These are phyloP conservation scores for Trichoderma atrobrunneum DNA, from an alignment of 2,329 filamentous ascomycete species.

Conservation along the genomic window DNA sequence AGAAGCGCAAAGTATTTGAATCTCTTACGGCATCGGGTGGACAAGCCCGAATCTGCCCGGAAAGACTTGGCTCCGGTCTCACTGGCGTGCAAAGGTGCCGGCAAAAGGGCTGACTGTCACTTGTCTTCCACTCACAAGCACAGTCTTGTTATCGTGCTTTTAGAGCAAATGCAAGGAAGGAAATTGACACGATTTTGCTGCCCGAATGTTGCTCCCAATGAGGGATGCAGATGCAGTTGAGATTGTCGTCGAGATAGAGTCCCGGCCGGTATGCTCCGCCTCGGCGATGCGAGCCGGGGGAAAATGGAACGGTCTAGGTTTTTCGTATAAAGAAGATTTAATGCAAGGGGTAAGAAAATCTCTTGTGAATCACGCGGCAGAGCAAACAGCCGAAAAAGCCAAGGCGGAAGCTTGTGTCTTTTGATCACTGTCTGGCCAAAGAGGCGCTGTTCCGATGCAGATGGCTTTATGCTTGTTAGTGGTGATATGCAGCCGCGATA, in stretches of 20 bases:
- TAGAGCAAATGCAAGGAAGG: not conserved
- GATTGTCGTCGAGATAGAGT: not conserved
- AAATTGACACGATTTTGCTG: not conserved
- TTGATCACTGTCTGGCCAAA: not conserved
- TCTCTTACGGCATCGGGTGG: constrained; percentile 7
- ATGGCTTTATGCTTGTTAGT: not conserved
- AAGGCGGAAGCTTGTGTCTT: not conserved
- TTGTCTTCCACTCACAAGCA: not conserved
- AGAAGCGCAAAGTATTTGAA: not conserved
- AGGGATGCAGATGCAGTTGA: not conserved
- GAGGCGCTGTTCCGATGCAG: not conserved
- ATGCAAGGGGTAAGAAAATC: not conserved
- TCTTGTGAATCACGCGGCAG: not conserved
- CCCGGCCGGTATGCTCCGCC: constrained; percentile 7
- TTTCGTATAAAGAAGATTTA: not conserved
- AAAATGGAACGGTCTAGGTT: not conserved
- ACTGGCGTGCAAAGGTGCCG: not conserved
- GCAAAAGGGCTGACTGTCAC: not conserved
- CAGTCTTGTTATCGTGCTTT: not conserved
- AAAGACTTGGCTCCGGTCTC: not conserved
- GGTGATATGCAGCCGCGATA: no score
- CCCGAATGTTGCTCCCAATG: not conserved
- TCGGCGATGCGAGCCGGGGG: not conserved
- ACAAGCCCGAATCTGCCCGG: constrained; percentile 10
- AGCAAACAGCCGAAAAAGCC: not conserved